phyloP scores from a whole-genome alignment of 2,329 filamentous ascomycete species.

The Colletotrichum sp. region DNA sequence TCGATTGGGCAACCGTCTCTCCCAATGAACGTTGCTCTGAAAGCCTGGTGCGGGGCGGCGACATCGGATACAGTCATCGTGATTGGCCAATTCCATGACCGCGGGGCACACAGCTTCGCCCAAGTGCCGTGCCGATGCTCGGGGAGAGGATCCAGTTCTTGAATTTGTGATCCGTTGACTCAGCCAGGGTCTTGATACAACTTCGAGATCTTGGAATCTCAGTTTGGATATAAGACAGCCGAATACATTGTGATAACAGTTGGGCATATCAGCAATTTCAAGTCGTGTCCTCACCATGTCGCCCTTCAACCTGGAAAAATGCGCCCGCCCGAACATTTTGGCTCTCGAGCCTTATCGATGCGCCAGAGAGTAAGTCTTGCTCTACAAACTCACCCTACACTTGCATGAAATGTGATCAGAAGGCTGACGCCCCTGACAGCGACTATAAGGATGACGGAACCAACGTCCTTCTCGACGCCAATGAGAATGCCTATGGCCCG shows the following conservation, averaged over 20 bases:
- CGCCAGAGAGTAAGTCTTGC: constrained; percentile 72
- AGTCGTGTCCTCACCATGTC: constrained; percentile 45
- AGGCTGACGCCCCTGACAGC: constrained; percentile 50
- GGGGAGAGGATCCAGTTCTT: background rate
- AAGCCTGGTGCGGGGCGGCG: background rate
- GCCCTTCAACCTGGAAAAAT: constrained; percentile 75
- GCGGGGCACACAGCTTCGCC: background rate
- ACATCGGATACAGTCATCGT: background rate
- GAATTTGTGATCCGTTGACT: constrained; percentile 1
- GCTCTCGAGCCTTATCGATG: constrained; percentile 80
- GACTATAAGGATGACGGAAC: constrained; percentile 99
- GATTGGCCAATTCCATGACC: background rate
- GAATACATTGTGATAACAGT: background rate
- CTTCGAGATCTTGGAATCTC: background rate
- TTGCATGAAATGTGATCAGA: background rate
- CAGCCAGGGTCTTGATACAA: background rate
- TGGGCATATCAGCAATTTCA: background rate
- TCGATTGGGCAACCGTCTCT: background rate
- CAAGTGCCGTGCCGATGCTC: background rate
- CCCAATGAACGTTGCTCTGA: background rate
- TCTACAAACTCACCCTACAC: background rate
- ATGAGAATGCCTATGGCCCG: constrained; percentile 95
- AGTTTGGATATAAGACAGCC: constrained; percentile 3
- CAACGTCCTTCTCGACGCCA: constrained; percentile 95
- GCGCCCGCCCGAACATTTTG: constrained; percentile 79